Conservation (phyloP, 73 alveolate genomes). For the Symbiodinium natans region DNA sequence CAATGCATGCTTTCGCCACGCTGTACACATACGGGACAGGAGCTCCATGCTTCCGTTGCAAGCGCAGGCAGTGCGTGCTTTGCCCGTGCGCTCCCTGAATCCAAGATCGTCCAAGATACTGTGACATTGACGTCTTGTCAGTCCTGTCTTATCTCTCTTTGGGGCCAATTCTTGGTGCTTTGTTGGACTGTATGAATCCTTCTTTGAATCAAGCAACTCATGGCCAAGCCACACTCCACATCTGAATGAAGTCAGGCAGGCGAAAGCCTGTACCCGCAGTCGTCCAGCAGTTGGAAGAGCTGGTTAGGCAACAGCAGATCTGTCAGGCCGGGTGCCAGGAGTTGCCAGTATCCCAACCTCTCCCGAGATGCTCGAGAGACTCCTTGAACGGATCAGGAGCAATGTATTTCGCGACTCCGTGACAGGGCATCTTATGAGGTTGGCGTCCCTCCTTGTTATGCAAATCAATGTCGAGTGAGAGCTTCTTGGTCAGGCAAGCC, state of each 20-base stretch:
- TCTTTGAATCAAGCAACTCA: too few species aligned
- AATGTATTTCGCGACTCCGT: constrained; percentile 29
- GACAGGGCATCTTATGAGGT: constrained; percentile 22
- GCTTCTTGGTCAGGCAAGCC: neutral
- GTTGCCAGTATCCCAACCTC: neutral
- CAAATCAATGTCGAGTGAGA: neutral
- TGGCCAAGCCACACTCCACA: too few species aligned
- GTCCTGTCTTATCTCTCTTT: too few species aligned
- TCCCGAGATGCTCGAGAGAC: neutral
- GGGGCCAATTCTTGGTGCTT: too few species aligned
- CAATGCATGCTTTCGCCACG: neutral
- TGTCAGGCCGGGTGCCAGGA: constrained; percentile 8
- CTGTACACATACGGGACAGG: neutral
- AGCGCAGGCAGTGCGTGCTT: neutral
- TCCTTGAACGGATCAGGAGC: neutral
- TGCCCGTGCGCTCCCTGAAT: neutral
- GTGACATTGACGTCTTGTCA: neutral
- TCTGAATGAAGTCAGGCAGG: constrained; percentile 5
- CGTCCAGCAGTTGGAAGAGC: constrained; percentile 13
- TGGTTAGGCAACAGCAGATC: constrained; percentile 11
- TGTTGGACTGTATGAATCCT: too few species aligned
- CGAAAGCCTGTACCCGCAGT: neutral
- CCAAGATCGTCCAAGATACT: neutral
- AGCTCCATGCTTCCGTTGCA: constrained; percentile 45
- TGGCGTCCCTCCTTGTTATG: neutral